These are phyloP conservation scores for Cardamine resedifolia DNA, from an alignment of 345 rosid genomes.

Conservation along the genomic window DNA sequence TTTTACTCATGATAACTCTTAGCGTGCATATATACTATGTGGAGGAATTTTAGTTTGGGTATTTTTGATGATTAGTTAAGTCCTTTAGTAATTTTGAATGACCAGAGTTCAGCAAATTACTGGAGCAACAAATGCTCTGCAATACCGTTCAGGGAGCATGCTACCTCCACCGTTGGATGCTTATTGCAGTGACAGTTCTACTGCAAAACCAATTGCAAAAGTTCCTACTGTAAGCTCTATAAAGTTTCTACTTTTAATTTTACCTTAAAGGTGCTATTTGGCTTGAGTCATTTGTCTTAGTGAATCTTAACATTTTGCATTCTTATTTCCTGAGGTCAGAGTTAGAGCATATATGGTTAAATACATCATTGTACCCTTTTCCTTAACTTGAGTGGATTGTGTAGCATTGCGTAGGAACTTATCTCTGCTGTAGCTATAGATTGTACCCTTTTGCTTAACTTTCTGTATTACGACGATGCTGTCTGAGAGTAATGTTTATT, in stretches of 20 bases:
- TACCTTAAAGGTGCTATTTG: neutral
- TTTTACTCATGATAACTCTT: neutral
- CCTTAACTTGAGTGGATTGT: too few species aligned
- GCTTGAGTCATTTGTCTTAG: neutral
- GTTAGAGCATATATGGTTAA: constrained; percentile 3
- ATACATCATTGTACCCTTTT: too few species aligned
- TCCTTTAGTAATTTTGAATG: constrained; percentile 42
- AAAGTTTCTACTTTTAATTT: neutral
- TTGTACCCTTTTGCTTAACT: neutral
- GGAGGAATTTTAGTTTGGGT: neutral
- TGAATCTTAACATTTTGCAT: neutral
- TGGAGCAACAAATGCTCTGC: constrained; percentile 53
- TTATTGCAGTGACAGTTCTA: constrained; percentile 45
- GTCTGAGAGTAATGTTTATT: neutral
- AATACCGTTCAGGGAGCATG: constrained; percentile 57
- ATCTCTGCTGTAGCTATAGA: neutral
- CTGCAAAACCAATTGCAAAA: constrained; percentile 57
- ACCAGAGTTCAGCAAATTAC: constrained; percentile 83
- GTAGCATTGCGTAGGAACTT: neutral
- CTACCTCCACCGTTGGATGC: constrained; percentile 85
- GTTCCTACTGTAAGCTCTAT: constrained; percentile 56
- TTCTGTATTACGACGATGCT: neutral
- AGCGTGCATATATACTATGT: neutral
- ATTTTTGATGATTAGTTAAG: constrained; percentile 26
- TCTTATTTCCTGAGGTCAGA: neutral